Conservation (phyloP, 148 eudicot species). For the Rhododendron griersonianum region DNA sequence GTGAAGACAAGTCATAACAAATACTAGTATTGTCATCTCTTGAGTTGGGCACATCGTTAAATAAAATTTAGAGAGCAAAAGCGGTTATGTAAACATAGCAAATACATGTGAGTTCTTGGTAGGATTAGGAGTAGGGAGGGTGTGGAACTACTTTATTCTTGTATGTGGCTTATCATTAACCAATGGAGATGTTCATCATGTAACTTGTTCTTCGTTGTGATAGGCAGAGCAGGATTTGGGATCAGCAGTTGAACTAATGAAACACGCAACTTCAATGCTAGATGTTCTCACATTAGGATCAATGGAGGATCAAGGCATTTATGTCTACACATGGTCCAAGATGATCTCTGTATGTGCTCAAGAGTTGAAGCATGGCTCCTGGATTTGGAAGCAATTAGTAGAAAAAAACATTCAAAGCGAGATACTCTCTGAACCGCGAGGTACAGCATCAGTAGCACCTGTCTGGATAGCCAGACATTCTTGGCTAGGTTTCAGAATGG, state of each 20-base stretch:
- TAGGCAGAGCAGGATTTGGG: constrained; percentile 64
- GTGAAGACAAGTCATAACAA: background rate
- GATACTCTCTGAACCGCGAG: constrained; percentile 49
- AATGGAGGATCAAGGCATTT: constrained; percentile 43
- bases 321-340: constrained; percentile 57
- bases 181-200: background rate
- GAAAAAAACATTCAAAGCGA: constrained; percentile 39
- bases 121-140: background rate
- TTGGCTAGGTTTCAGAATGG: too few species aligned
- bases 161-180: background rate
- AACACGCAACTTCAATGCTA: constrained; percentile 39
- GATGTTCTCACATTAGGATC: constrained; percentile 49
- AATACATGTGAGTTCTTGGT: background rate
- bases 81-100: background rate
- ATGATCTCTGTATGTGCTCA: constrained; percentile 50
- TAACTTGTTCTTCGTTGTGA: constrained; percentile 9
- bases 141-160: background rate
- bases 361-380: constrained; percentile 66
- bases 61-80: background rate
- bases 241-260: constrained; percentile 52
- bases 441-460: constrained; percentile 27
- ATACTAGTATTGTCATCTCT: too few species aligned
- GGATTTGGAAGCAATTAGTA: constrained; percentile 56
- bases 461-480: too few species aligned
- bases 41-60: background rate